phyloP scores from a whole-genome alignment of 202 grass and related monocot species.

The Alloteropsis angusta region DNA sequence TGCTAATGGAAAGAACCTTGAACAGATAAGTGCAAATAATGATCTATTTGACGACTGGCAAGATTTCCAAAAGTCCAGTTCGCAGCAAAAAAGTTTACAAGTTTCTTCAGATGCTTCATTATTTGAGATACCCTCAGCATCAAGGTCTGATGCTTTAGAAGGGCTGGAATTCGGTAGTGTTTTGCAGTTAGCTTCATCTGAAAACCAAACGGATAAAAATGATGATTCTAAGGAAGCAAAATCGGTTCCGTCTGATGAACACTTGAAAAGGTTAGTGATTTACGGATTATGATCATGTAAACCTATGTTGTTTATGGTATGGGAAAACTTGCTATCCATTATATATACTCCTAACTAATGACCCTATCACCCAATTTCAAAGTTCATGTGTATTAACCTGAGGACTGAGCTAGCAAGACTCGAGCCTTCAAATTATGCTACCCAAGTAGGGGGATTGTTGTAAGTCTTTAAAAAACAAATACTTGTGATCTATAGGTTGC shows the following conservation, averaged over 20 bases:
- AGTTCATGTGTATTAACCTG: neutral
- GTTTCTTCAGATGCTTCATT: constrained; percentile 23
- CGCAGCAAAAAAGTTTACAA: constrained; percentile 26
- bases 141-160: constrained; percentile 1
- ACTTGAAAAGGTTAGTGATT: constrained; percentile 39
- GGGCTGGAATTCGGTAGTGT: constrained; percentile 35
- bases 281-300: neutral
- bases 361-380: neutral
- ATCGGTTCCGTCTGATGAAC: constrained; percentile 6
- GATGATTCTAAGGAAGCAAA: constrained; percentile 27
- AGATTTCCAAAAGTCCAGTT: constrained; percentile 32
- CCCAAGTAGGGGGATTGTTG: neutral
- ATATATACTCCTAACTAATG: neutral
- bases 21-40: constrained; percentile 35
- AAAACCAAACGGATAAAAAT: constrained; percentile 3
- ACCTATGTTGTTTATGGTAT: constrained; percentile 6
- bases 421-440: neutral
- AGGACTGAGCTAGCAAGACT: neutral
- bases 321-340: neutral
- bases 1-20: constrained; percentile 27
- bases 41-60: constrained; percentile 59
- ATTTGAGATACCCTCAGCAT: constrained; percentile 23
- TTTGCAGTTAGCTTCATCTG: constrained; percentile 25
- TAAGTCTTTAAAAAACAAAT: neutral
- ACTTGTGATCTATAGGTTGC: neutral